Conservation (phyloP, 2,329 filamentous ascomycete genomes). For the Metarhizium robertsii region DNA sequence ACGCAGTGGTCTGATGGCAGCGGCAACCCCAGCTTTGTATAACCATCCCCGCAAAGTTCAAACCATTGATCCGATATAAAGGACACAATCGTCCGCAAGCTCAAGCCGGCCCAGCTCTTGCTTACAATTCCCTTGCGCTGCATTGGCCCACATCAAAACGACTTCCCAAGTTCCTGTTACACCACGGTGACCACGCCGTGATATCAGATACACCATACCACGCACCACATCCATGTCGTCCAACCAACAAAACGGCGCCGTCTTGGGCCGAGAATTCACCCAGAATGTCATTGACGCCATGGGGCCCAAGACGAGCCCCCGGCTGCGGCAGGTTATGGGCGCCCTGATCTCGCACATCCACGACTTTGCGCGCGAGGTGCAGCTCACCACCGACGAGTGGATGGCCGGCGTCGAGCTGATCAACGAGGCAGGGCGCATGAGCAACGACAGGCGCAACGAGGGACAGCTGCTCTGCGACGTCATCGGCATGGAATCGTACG, state of each 20-base stretch:
- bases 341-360: conserved; percentile 66
- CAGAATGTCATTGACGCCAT: conserved; percentile 63
- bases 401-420: conserved; percentile 54
- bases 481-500: conserved; percentile 60
- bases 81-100: background rate
- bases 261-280: conserved; percentile 50
- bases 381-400: conserved; percentile 76
- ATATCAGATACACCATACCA: too few relatives aligned
- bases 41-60: background rate
- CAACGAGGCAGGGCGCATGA: conserved; percentile 58
- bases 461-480: conserved; percentile 64
- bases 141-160: background rate
- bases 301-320: conserved; percentile 59
- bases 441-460: conserved; percentile 61
- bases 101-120: background rate
- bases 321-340: conserved; percentile 58
- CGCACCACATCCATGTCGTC: background rate
- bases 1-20: too few relatives aligned
- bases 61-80: background rate
- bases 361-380: conserved; percentile 71
- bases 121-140: background rate
- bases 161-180: too few relatives aligned
- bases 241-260: conserved; percentile 7
- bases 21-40: background rate
- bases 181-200: too few relatives aligned